Evolutionary conservation across 208 protist species (phyloP).

Genomic region (Blastocrithidia nonstop): DNA sequence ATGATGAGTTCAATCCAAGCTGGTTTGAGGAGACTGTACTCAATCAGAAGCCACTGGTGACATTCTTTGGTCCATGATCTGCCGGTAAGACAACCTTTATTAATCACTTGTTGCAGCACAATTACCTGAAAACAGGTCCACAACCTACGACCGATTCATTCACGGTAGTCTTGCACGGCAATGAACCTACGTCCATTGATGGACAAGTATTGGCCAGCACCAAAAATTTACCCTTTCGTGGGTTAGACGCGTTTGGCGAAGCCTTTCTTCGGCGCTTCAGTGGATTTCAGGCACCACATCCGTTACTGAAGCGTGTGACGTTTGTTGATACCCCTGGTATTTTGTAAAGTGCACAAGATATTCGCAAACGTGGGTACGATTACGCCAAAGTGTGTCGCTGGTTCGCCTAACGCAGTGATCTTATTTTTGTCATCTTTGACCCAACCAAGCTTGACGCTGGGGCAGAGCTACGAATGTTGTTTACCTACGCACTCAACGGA

Average conservation of each 20-base stretch:
- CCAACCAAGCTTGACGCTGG: slow-evolving; percentile 94
- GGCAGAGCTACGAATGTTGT: slow-evolving; percentile 49
- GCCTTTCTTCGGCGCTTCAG: slow-evolving; percentile 78
- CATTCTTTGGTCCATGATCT: slow-evolving; percentile 81
- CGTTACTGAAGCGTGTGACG: slow-evolving; percentile 85
- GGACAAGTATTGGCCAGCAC: slow-evolving; percentile 80
- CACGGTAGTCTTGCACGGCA: slow-evolving; percentile 87
- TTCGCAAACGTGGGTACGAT: slow-evolving; percentile 51
- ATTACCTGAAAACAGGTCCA: slow-evolving; percentile 81
- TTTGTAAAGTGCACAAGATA: slow-evolving; percentile 80
- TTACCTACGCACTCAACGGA: slow-evolving; percentile 47
- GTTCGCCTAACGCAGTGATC: slow-evolving; percentile 90
- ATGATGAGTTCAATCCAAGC: slow-evolving; percentile 33
- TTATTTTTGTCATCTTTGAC: slow-evolving; percentile 95
- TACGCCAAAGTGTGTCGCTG: slow-evolving; percentile 73
- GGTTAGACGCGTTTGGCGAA: slow-evolving; percentile 77
- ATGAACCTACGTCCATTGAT: slow-evolving; percentile 57
- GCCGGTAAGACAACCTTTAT: slow-evolving; percentile 91
- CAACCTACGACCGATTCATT: slow-evolving; percentile 93
- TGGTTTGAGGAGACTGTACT: slow-evolving; percentile 62
- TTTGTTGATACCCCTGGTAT: slow-evolving; percentile 95
- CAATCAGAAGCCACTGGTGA: slow-evolving; percentile 65
- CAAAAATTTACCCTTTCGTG: slow-evolving; percentile 77
- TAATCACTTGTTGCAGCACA: slow-evolving; percentile 78
- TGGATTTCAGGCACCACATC: slow-evolving; percentile 48